A percentile compares a stretch with the other conserved stretches of the same genome.
These are phyloP conservation scores for Verbascum thapsus DNA, from an alignment of 257 asterid species.

Conservation along the genomic window DNA sequence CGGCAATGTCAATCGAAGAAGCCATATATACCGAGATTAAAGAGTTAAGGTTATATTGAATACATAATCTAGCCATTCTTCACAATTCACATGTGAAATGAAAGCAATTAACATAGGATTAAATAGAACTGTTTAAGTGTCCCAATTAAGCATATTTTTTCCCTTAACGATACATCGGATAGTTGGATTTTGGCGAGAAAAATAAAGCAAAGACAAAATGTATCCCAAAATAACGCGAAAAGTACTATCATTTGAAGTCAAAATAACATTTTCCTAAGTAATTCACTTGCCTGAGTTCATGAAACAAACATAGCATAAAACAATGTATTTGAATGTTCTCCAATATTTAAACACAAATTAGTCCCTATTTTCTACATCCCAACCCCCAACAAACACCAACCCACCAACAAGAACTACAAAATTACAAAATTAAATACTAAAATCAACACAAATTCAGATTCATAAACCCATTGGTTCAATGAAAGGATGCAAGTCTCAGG, in stretches of 20 bases:
- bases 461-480: neutral
- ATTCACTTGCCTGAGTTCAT: too few species aligned
- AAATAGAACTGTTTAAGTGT: neutral
- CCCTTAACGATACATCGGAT: too few species aligned
- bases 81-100: neutral
- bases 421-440: neutral
- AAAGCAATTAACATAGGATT: too few species aligned
- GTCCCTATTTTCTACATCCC: neutral
- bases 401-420: neutral
- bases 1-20: neutral
- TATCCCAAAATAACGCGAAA: too few species aligned
- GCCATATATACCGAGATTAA: neutral
- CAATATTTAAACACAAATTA: neutral
- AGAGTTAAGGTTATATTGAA: neutral
- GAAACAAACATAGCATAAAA: too few species aligned
- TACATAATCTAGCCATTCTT: neutral
- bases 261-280: too few species aligned
- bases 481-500: neutral
- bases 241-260: too few species aligned
- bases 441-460: neutral
- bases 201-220: too few species aligned
- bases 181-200: too few species aligned
- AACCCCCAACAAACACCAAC: slow-evolving; percentile 2
- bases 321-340: too few species aligned
- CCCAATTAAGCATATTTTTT: too few species aligned